Base-by-base conservation (phyloP, 1,284 basidiomycete species). In the Chiua sp. region DNA sequence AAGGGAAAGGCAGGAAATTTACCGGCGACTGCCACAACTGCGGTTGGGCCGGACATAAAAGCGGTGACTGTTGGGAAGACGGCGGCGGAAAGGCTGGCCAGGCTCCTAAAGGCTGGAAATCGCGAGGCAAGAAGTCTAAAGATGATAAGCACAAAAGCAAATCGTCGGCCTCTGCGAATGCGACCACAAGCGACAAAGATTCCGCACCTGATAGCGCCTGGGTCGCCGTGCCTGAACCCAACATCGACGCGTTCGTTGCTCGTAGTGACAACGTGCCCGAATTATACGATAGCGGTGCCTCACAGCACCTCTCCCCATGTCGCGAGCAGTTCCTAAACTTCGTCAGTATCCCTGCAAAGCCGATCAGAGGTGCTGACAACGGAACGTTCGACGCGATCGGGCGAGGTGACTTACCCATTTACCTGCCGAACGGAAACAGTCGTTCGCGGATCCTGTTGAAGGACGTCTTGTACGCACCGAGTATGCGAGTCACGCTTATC, bases 391-490 rank as follows among this genome's bases (percentile, higher is more conserved):
- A 66, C 13, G 75, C 75, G 1, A 61, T 68, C 3, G 75, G 78
- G 10, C 68, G 55, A 11, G 78, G 80, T 0, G 67, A 77, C 22
- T 56, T 81, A 46, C 53, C 66, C 8, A 66, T 82, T 10, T 59
- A 72, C 28, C 53, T 80, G 47, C 79, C 75, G 3, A 76, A 80
- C 61, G 75, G 77, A n/a, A 60, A 61, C 15, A 54, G 67, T 8
- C 37, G 39, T 10, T 65, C 67, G 3, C 49, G 68, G 16, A 60
- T 80, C 4, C 56, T 64, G 1, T 72, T 80, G 11, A 73, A 61
- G 0, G 65, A 78, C n/a, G 75, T 79, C 3, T 65, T 76, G 28
- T 53, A 59, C n/a, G 33, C 57, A 13, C 79, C 75, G 0, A 64
- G 70, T 11, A 71, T 78, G 47, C 68, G 68, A 0, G 73, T 71